Base-by-base conservation (phyloP, 2,329 filamentous ascomycete species). In the Zalaria sp. region DNA sequence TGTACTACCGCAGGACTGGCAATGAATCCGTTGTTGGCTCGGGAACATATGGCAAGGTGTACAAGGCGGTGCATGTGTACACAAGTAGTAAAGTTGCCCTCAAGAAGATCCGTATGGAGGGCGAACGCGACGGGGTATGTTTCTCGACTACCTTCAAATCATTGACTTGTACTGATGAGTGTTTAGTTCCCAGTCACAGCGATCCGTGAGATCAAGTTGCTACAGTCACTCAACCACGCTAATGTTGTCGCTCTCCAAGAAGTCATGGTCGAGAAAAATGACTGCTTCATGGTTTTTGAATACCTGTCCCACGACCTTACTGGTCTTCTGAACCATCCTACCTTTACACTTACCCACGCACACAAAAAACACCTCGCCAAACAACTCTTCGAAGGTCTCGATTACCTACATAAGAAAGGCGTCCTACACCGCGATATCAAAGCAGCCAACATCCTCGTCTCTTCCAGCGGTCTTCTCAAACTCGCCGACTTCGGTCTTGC, bases 221-320 rank as follows among this genome's bases (percentile, higher is more conserved):
- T 94, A n/a, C 86, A 93, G 56, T 88, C 83, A 3, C 69, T 93
- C 25, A 79, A 81, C 47, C 85, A 93, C 53, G 66, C 71, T 45
- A 93, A 93, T 53, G 79, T 94, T 39, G 85, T 94, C 43, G 78
- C 79, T 34, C 66, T 94, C 11, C 77, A 83, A 49, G 87, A 94
- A 63, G 85, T 93, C 50, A 98, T 98, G 91, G 91, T 98, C 2
- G 91, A 98, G 64, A 84, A 82, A 57, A 96, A 96, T 51, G 88
- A 96, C 62, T 98, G 91, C 60, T 98, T 93, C 63, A 98, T 98
- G 91, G 91, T 98, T 3, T 98, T 98, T 50, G 91, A 98, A 60
- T 98, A 98, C 57, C 72, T 96, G 28, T 89, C 91, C 1, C 91
- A 98, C 59, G 91, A 98, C 59, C 68, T 98, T 46, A 98, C 91